Base-by-base conservation (phyloP, 2,329 filamentous ascomycete species). In the Beauveria varroae region DNA sequence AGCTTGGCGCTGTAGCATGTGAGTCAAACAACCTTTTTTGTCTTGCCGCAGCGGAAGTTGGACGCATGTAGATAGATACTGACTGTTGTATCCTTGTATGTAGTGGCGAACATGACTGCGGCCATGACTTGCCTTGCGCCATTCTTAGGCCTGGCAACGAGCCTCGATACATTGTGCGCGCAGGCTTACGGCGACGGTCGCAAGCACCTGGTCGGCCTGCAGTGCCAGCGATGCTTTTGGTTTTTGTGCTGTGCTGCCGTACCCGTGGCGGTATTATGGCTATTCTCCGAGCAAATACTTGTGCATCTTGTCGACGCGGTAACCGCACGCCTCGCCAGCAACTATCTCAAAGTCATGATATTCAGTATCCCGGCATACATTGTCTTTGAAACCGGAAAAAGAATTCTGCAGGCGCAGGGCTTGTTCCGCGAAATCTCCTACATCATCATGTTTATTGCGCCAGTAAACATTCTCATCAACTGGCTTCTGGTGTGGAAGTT, bases 161-260 rank as follows among this genome's bases (percentile, higher is more conserved):
- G 88, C 64, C 79, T 98, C 43, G 93, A 98, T 74, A 98, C 93
- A 0, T 84, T 98, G 2, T 97, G 93, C 72, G 86, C 93, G 0
- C 93, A 98, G 74, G 93, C 93, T 0, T 98, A 96, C 71, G 93
- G 93, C 3, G 95, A 90, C 1, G 93, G 93, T 0, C 89, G 89
- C 71, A 96, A 89, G 71, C 89, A 93, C 67, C 83, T 98, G 3
- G 93, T 98, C 8, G 90, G 90, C 2, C 73, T 95, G 59, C 90
- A 95, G 68, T 81, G 91, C 65, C 89, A 95, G 74, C 82, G 90
- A 60, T 93, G 93, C 89, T 79, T 90, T 1, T 88, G 80, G 70
- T 93, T 95, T 70, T 80, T 95, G 2, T 86, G 88, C 78, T 72
- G 81, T 2, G 81, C 92, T 65, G 88, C 85, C 1, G 79, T 91